These are phyloP conservation scores for Candida xyloterini DNA, from an alignment of 805 yeast species.

Conservation along the genomic window DNA sequence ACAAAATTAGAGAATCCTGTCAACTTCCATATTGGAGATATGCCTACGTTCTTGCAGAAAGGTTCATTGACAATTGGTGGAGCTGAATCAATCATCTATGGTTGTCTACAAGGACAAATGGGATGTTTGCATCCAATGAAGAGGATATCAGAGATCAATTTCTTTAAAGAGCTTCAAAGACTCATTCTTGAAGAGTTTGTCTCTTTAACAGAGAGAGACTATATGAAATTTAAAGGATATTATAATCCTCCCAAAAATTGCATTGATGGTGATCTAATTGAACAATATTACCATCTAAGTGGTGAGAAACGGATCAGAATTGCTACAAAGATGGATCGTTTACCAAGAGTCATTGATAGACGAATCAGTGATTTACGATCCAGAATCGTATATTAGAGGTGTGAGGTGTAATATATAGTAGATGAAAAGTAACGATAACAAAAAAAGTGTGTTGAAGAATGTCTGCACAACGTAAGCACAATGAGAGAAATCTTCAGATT, in stretches of 20 bases:
- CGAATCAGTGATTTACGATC: slow-evolving; percentile 52
- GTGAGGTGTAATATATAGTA: slow-evolving; percentile 2
- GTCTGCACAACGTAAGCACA: slow-evolving; percentile 21
- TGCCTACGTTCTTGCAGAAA: slow-evolving; percentile 57
- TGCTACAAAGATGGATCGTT: slow-evolving; percentile 42
- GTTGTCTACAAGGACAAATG: slow-evolving; percentile 79
- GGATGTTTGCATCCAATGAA: slow-evolving; percentile 71
- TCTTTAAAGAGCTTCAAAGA: slow-evolving; percentile 54
- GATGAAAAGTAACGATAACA: slow-evolving; percentile 2
- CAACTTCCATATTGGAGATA: slow-evolving; percentile 66
- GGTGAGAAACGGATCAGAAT: slow-evolving; percentile 36
- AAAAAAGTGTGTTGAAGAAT: slow-evolving; percentile 1
- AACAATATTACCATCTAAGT: slow-evolving; percentile 42
- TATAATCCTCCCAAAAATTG: slow-evolving; percentile 76
- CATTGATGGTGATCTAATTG: slow-evolving; percentile 88
- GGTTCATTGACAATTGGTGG: slow-evolving; percentile 61
- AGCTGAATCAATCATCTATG: slow-evolving; percentile 60
- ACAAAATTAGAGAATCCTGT: slow-evolving; percentile 51
- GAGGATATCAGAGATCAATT: slow-evolving; percentile 57
- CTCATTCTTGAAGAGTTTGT: slow-evolving; percentile 37
- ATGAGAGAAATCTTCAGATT: slow-evolving; percentile 62
- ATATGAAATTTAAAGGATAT: slow-evolving; percentile 66
- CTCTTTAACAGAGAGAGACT: slow-evolving; percentile 63
- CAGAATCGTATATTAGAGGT: slow-evolving; percentile 30
- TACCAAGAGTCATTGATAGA: slow-evolving; percentile 47